A percentile compares a stretch with the other conserved stretches of the same genome.
Evolutionary conservation across 1,284 basidiomycete genomes (phyloP).

Genomic region (Megacollybia platyphylla): DNA sequence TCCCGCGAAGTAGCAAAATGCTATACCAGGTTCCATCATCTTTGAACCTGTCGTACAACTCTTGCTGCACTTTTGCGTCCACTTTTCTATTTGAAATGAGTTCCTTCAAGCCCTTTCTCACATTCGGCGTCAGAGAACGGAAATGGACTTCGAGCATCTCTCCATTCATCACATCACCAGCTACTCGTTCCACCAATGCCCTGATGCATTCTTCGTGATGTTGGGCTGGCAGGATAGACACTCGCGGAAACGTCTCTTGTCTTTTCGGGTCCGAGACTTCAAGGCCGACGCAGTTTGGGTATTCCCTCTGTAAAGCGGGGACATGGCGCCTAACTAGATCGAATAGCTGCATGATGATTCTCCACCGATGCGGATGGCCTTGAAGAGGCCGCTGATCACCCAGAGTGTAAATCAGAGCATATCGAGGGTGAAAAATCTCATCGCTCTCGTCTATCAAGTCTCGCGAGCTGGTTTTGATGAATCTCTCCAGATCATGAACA

Average conservation of each 20-base stretch:
- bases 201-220: not conserved
- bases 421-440: constrained; percentile 7
- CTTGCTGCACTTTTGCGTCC: not conserved
- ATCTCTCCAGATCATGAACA: constrained; percentile 1
- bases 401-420: constrained; percentile 11
- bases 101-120: constrained; percentile 9
- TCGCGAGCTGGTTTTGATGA: constrained; percentile 3
- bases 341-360: constrained; percentile 25
- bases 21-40: constrained; percentile 14
- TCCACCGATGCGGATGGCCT: constrained; percentile 34
- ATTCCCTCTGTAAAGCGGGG: constrained; percentile 4
- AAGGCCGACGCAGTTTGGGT: constrained; percentile 9
- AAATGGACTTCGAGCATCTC: constrained; percentile 11
- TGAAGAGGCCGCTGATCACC: constrained; percentile 27
- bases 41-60: constrained; percentile 9
- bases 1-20: constrained; percentile 23
- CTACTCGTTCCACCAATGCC: constrained; percentile 11
- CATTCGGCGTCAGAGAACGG: constrained; percentile 6
- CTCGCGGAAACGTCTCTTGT: not conserved
- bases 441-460: constrained; percentile 9
- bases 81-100: constrained; percentile 13
- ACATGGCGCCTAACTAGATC: constrained; percentile 11
- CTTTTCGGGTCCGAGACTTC: constrained; percentile 2
- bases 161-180: constrained; percentile 14
- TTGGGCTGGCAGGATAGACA: not conserved